phyloP scores from a whole-genome alignment of 2,329 filamentous ascomycete genomes.

The Fusarium gaditjirri region DNA sequence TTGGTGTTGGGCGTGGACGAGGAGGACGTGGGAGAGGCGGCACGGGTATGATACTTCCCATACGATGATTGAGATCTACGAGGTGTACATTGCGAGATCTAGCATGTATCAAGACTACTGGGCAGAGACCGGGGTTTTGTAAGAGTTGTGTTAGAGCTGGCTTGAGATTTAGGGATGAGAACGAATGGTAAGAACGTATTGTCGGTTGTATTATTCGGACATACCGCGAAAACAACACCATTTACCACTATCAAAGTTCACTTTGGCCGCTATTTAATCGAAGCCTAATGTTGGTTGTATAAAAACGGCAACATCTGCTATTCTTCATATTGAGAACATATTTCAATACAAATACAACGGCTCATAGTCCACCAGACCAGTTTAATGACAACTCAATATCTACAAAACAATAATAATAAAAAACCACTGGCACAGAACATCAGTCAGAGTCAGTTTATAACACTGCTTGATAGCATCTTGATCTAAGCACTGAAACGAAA shows the following conservation, averaged over 20 bases:
- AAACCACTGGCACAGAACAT: not conserved
- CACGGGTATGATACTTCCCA: conserved; percentile 23
- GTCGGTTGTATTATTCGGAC: not conserved
- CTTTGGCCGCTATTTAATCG: not conserved
- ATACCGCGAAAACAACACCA: not conserved
- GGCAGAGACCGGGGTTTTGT: not conserved
- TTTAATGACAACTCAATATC: not conserved
- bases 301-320: not conserved
- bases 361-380: not conserved
- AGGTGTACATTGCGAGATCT: not conserved
- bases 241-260: not conserved
- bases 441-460: not conserved
- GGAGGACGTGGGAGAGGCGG: conserved; percentile 17
- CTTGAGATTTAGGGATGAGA: not conserved
- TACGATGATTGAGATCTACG: conserved; percentile 20
- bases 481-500: conserved; percentile 38
- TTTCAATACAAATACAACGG: not conserved
- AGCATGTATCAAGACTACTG: not conserved
- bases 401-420: not conserved
- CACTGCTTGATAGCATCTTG: conserved; percentile 13
- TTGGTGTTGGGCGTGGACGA: conserved; percentile 38
- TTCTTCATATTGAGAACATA: not conserved
- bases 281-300: not conserved
- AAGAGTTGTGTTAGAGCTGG: not conserved
- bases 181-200: not conserved